phyloP scores from a whole-genome alignment of 345 rosid genomes.

The Lepidium africanum region DNA sequence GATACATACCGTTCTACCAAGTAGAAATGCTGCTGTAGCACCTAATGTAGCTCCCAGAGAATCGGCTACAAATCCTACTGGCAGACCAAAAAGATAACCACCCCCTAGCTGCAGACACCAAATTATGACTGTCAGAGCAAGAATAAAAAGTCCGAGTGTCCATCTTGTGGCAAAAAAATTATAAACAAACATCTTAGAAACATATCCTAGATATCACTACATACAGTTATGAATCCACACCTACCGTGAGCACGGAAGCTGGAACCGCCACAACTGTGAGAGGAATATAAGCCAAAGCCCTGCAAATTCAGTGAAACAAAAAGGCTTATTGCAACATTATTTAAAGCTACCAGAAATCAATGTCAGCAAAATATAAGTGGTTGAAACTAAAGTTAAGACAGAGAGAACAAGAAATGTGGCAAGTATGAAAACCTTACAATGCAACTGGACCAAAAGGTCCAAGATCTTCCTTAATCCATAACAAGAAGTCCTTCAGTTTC shows the following conservation, averaged over 20 bases:
- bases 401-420: background rate
- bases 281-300: slow-evolving; percentile 45
- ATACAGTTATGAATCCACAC: slow-evolving; percentile 3
- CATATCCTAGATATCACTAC: background rate
- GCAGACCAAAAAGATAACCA: slow-evolving; percentile 95
- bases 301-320: slow-evolving; percentile 3
- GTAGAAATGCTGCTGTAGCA: slow-evolving; percentile 92
- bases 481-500: slow-evolving; percentile 40
- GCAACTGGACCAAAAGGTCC: slow-evolving; percentile 53
- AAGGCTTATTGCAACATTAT: background rate
- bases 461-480: slow-evolving; percentile 55
- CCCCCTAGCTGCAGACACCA: slow-evolving; percentile 78
- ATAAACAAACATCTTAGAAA: background rate
- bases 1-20: slow-evolving; percentile 78
- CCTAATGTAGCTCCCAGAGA: slow-evolving; percentile 93
- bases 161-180: background rate
- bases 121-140: background rate
- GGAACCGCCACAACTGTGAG: slow-evolving; percentile 46
- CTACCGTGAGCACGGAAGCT: slow-evolving; percentile 53
- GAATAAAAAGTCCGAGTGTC: background rate
- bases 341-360: background rate
- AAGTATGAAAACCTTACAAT: slow-evolving; percentile 33
- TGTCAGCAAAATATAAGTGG: background rate
- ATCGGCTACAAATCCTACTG: slow-evolving; percentile 95
- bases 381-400: background rate